Evolutionary conservation across 2,329 filamentous ascomycete species (phyloP), one percentile per base, ranked within the genome.

Genomic region (Chrysoporthe deuterocubensis): DNA sequence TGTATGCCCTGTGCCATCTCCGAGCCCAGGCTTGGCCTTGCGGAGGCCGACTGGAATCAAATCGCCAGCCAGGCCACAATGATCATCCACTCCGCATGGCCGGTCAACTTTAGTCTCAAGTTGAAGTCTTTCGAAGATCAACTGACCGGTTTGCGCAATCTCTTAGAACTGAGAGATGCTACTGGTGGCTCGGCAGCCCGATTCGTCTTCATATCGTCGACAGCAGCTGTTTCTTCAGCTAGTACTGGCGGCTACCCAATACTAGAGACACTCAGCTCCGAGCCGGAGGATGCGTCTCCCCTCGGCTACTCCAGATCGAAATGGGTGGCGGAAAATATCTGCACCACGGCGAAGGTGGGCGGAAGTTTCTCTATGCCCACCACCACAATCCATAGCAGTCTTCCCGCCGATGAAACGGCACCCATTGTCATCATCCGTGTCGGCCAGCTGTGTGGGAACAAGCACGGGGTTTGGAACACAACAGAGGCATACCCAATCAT

Each of bases 271-370:
- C 73, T 83, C 2, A 77, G 82, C 1, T 64, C 72, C 1, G 73
- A 82, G 37, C 81, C 84, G 0, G 71, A 74, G 3, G 76, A 81
- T 46, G 81, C 84, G 1, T 81, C 82, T 1, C 73, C 79, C 0
- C 77, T 87, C 5, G 87, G 87, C 4, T 89, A 89, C 71, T 82
- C 84, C 1, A 80, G 80, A 40, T 87, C 84, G 0, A 84, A 87
- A 76, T 88, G 86, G 85, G 84, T 88, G 1, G 86, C 85, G 1
- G 87, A 89, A 76, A 78, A 78, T 21, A 82, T 88, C 11, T 87
- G 85, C 70, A 71, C 78, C 0, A 72, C 77, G 6, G 82, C 82
- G 18, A 73, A 75, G 58, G 66, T 75, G 18, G 54, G 66, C 37
- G 40, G 54, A 60, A 60, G 56, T 11, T 66, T 67, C 8, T 46